Conservation (phyloP, 495 filamentous ascomycete genomes). For the Annulohypoxylon stygium region DNA sequence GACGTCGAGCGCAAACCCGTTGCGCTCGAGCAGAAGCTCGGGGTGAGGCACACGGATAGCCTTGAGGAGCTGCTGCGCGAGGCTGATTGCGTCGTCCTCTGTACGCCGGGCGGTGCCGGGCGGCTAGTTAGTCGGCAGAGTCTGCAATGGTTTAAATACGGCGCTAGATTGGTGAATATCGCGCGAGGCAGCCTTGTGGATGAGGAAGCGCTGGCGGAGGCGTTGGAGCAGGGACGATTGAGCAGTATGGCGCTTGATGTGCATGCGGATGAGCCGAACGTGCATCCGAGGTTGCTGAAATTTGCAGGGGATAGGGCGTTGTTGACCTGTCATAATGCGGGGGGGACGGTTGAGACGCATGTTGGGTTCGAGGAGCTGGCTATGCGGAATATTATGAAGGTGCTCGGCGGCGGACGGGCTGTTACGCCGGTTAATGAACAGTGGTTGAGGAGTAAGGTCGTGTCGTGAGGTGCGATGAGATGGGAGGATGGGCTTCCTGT, state of each 20-base stretch:
- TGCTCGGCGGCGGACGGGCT: constrained; percentile 65
- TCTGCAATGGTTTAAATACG: constrained; percentile 67
- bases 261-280: constrained; percentile 69
- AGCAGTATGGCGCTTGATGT: constrained; percentile 75
- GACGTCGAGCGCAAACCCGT: constrained; percentile 71
- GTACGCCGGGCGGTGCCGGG: constrained; percentile 72
- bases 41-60: constrained; percentile 63
- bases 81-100: constrained; percentile 76
- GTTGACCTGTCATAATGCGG: constrained; percentile 78
- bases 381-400: constrained; percentile 78
- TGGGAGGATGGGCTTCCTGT: neutral
- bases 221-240: constrained; percentile 68
- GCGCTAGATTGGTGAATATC: constrained; percentile 76
- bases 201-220: constrained; percentile 74
- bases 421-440: constrained; percentile 76
- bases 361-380: constrained; percentile 78
- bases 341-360: constrained; percentile 77
- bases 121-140: constrained; percentile 64
- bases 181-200: constrained; percentile 79
- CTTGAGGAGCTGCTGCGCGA: constrained; percentile 67
- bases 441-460: constrained; percentile 52
- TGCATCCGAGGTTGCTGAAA: constrained; percentile 61
- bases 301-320: constrained; percentile 65
- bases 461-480: constrained; percentile 2
- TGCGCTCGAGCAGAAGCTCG: constrained; percentile 57